These are phyloP conservation scores for Pyrenophora graminea DNA, from an alignment of 2,329 filamentous ascomycete genomes.

Conservation along the genomic window DNA sequence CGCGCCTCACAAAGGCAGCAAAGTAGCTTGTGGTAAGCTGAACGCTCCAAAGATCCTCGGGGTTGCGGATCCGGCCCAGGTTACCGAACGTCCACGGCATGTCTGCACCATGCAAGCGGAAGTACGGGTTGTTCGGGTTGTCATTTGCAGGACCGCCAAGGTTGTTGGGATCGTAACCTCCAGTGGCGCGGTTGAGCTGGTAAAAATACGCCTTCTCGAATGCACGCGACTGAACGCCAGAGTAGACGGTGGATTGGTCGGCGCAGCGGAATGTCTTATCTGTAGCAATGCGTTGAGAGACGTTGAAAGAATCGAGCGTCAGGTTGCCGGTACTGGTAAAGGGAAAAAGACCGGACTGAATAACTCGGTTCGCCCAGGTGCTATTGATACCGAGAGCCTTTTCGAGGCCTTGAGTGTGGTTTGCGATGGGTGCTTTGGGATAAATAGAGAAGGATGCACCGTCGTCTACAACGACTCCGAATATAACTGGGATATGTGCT, in stretches of 20 bases:
- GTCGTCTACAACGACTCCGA: slow-evolving; percentile 60
- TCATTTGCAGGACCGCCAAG: slow-evolving; percentile 55
- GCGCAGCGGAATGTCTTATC: slow-evolving; percentile 65
- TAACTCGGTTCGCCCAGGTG: slow-evolving; percentile 40
- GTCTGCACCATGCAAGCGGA: slow-evolving; percentile 63
- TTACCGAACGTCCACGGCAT: slow-evolving; percentile 59
- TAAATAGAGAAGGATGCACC: slow-evolving; percentile 59
- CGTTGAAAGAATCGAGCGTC: slow-evolving; percentile 62
- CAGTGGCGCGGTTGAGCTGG: slow-evolving; percentile 62
- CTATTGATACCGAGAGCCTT: slow-evolving; percentile 53
- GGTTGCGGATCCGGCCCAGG: slow-evolving; percentile 55
- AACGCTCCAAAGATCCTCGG: slow-evolving; percentile 53
- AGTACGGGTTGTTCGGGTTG: slow-evolving; percentile 58
- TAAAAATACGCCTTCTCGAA: slow-evolving; percentile 62
- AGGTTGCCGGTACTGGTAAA: slow-evolving; percentile 53
- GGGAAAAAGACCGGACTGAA: slow-evolving; percentile 56
- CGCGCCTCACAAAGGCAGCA: slow-evolving; percentile 55
- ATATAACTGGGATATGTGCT: slow-evolving; percentile 60
- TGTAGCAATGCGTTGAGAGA: slow-evolving; percentile 59
- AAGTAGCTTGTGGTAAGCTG: slow-evolving; percentile 57
- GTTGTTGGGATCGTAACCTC: slow-evolving; percentile 58
- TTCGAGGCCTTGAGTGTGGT: slow-evolving; percentile 50
- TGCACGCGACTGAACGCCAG: slow-evolving; percentile 52
- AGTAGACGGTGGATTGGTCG: slow-evolving; percentile 62
- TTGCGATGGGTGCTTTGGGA: slow-evolving; percentile 51